phyloP scores from a whole-genome alignment of 441 rosid species.

The Gossypium schwendimanii region DNA sequence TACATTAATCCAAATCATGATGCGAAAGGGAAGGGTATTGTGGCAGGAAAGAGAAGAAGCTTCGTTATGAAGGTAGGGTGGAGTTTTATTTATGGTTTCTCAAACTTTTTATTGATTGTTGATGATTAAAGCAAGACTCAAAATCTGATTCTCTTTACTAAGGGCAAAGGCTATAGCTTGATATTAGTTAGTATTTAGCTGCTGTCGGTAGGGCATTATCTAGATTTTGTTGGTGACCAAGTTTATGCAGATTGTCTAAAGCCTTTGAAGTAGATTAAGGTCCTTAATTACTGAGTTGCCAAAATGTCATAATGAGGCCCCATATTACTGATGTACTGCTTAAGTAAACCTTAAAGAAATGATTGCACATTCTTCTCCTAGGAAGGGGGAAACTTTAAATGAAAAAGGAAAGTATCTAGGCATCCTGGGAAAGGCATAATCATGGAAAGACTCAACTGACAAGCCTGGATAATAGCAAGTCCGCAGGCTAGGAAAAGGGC shows the following conservation, averaged over 20 bases:
- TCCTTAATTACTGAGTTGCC: not conserved
- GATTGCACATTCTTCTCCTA: not conserved
- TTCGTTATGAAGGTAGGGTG: slow-evolving; percentile 46
- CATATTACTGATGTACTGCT: not conserved
- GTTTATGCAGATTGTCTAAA: not conserved
- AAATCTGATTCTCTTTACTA: not conserved
- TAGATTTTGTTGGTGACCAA: not conserved
- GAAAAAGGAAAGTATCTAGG: not conserved
- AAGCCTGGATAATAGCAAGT: not conserved
- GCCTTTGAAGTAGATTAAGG: not conserved
- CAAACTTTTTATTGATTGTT: not conserved
- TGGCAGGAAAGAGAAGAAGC: slow-evolving; percentile 48
- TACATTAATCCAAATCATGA: slow-evolving; percentile 67
- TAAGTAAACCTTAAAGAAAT: not conserved
- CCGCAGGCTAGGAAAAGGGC: not conserved
- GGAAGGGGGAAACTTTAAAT: not conserved
- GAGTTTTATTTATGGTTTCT: slow-evolving; percentile 1
- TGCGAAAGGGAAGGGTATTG: slow-evolving; percentile 49
- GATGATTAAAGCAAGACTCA: not conserved
- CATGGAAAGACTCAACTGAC: not conserved
- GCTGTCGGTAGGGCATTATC: slow-evolving; percentile 1
- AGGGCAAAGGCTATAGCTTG: not conserved
- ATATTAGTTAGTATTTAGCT: not conserved
- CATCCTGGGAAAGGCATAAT: not conserved
- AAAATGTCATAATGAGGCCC: not conserved